phyloP scores from a whole-genome alignment of 768 basidiomycete genomes.

The Leccinum arenicola region DNA sequence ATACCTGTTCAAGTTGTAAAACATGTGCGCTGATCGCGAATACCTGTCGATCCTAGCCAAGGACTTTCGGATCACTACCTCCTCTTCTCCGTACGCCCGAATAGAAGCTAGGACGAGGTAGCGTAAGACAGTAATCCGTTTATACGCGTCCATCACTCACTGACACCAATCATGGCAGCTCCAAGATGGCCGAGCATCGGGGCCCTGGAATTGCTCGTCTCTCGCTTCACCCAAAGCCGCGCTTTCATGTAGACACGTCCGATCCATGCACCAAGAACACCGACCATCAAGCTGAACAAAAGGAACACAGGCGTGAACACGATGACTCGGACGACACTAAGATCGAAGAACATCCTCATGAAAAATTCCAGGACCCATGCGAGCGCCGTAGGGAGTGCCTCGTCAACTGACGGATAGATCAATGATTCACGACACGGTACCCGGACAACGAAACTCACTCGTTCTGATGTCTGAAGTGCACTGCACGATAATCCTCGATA shows the following conservation, averaged over 20 bases:
- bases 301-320: slow-evolving; percentile 1
- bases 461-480: slow-evolving; percentile 3
- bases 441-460: background rate
- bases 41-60: slow-evolving; percentile 47
- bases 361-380: background rate
- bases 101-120: background rate
- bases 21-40: slow-evolving; percentile 37
- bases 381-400: background rate
- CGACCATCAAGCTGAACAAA: background rate
- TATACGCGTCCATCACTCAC: background rate
- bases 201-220: slow-evolving; percentile 2
- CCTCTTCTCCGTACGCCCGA: slow-evolving; percentile 45
- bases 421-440: background rate
- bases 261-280: background rate
- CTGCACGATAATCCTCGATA: background rate
- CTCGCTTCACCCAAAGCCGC: slow-evolving; percentile 1
- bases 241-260: slow-evolving; percentile 2
- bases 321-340: background rate
- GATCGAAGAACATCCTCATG: slow-evolving; percentile 1
- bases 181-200: slow-evolving; percentile 3
- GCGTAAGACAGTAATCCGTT: background rate
- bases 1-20: slow-evolving; percentile 49
- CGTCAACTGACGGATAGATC: background rate
- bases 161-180: background rate
- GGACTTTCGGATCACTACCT: slow-evolving; percentile 40